Percentiles rank a stretch among this genome's conserved stretches.
Evolutionary conservation across 2,329 filamentous ascomycete genomes (phyloP).

Genomic region (Fusarium beomiforme): DNA sequence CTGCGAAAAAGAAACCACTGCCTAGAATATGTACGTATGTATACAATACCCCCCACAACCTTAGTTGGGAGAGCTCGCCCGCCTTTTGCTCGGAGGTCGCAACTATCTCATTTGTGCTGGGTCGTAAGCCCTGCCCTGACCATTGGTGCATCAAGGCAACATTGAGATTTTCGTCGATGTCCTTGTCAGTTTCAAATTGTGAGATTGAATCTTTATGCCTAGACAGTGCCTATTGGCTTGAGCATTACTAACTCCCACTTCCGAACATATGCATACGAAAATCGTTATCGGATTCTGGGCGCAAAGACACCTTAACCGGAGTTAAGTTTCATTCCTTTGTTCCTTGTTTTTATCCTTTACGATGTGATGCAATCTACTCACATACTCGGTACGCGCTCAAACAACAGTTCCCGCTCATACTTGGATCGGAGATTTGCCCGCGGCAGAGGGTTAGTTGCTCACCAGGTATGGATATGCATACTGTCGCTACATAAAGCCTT

Average conservation of each 20-base stretch:
- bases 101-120: slow-evolving; percentile 17
- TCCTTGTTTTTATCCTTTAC: background rate
- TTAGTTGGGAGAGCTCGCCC: background rate
- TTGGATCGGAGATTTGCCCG: background rate
- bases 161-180: slow-evolving; percentile 4
- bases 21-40: background rate
- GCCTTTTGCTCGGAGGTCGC: slow-evolving; percentile 30
- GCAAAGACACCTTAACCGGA: background rate
- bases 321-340: slow-evolving; percentile 3
- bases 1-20: slow-evolving; percentile 8
- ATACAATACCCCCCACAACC: no score
- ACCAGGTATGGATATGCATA: background rate
- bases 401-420: background rate
- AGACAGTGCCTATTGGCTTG: background rate
- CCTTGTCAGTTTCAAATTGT: background rate
- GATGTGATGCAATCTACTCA: slow-evolving; percentile 7
- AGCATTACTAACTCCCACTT: background rate
- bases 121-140: background rate
- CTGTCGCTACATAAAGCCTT: slow-evolving; percentile 9
- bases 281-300: background rate
- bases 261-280: background rate
- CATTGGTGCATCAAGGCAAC: slow-evolving; percentile 18
- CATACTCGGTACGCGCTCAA: background rate
- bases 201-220: background rate
- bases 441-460: background rate